phyloP scores from a whole-genome alignment of 305 asterid species.

The Rubia peregrina region DNA sequence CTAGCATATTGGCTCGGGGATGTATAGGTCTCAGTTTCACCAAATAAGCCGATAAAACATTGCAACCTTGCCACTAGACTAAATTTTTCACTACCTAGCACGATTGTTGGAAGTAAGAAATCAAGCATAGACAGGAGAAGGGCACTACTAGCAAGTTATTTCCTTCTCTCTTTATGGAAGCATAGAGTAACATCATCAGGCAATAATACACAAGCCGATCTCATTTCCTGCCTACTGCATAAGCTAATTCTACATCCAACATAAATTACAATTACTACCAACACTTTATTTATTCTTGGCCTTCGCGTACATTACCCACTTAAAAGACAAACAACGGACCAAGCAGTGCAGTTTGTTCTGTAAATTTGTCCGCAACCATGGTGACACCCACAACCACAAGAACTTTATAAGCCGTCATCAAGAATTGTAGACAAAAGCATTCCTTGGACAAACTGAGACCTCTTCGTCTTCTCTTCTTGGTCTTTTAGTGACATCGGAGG shows the following conservation, averaged over 20 bases:
- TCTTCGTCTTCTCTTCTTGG: slow-evolving; percentile 53
- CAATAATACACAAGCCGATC: slow-evolving; percentile 26
- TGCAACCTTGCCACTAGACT: background rate
- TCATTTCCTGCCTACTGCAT: slow-evolving; percentile 21
- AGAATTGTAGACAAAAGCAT: slow-evolving; percentile 49
- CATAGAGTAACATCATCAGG: slow-evolving; percentile 25
- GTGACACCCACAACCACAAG: background rate
- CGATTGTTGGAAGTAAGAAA: background rate
- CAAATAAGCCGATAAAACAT: background rate
- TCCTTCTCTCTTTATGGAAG: slow-evolving; percentile 30
- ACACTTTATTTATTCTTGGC: slow-evolving; percentile 40
- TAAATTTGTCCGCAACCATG: background rate
- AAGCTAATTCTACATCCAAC: slow-evolving; percentile 40
- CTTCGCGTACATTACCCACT: slow-evolving; percentile 12
- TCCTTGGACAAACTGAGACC: slow-evolving; percentile 50
- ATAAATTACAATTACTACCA: slow-evolving; percentile 54
- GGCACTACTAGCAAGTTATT: slow-evolving; percentile 16
- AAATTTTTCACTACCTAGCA: background rate
- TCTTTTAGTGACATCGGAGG: slow-evolving; percentile 52
- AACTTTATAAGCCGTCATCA: slow-evolving; percentile 31
- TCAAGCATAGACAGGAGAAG: background rate
- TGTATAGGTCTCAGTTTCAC: background rate
- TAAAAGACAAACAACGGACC: slow-evolving; percentile 1
- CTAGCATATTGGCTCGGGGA: background rate
- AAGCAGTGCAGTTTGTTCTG: slow-evolving; percentile 1